A percentile compares a stretch with the other conserved stretches of the same genome.
phyloP scores from a whole-genome alignment of 352 stramenopile species.

The Hyaloperonospora arabidopsidis region DNA sequence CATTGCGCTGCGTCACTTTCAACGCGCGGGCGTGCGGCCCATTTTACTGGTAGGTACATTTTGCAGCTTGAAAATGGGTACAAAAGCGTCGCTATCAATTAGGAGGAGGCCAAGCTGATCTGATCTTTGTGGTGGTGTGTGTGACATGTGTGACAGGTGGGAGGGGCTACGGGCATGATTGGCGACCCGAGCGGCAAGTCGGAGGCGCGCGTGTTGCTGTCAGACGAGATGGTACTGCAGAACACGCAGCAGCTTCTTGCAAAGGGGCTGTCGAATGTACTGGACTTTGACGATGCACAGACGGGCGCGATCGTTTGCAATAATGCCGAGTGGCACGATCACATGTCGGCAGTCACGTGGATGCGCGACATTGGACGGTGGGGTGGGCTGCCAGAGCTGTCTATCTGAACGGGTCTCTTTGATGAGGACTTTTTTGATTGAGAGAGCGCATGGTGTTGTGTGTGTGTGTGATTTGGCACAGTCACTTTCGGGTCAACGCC shows the following conservation, averaged over 20 bases:
- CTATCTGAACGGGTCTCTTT: too few species aligned
- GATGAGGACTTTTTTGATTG: background rate
- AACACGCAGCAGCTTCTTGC: slow-evolving; percentile 92
- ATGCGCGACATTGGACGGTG: slow-evolving; percentile 92
- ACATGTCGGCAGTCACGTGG: slow-evolving; percentile 94
- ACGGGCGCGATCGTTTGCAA: slow-evolving; percentile 95
- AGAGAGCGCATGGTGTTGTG: background rate
- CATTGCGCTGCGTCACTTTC: slow-evolving; percentile 84
- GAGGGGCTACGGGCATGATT: slow-evolving; percentile 89
- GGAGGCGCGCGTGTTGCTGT: slow-evolving; percentile 92
- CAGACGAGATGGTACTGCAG: slow-evolving; percentile 86
- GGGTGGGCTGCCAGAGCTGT: background rate
- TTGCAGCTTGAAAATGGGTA: too few species aligned
- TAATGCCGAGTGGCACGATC: slow-evolving; percentile 96
- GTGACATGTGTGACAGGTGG: slow-evolving; percentile 30
- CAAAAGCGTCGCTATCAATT: background rate
- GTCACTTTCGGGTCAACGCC: slow-evolving; percentile 96
- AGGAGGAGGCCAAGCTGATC: background rate
- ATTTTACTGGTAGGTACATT: slow-evolving; percentile 79
- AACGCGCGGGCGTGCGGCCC: slow-evolving; percentile 79
- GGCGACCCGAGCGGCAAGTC: slow-evolving; percentile 98
- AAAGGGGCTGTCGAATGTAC: slow-evolving; percentile 88
- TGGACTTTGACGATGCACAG: slow-evolving; percentile 87
- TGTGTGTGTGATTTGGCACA: slow-evolving; percentile 6
- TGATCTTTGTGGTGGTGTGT: background rate